Percentiles rank a stretch among this genome's conserved stretches.
phyloP scores from a whole-genome alignment of 1,139 yeast species.

The Pichia sp. region DNA sequence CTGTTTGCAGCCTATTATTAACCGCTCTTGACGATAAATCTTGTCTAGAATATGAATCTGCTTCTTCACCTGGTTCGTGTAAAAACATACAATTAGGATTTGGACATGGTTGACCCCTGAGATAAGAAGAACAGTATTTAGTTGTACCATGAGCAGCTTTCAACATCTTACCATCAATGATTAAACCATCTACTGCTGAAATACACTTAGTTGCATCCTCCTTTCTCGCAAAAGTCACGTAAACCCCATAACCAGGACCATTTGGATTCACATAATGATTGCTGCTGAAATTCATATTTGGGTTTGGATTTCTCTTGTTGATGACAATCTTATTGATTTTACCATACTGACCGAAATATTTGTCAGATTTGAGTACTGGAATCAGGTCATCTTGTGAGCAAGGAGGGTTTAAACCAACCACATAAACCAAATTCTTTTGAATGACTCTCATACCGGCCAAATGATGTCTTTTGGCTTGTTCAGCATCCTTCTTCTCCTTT shows the following conservation, averaged over 20 bases:
- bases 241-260: constrained; percentile 79
- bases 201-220: constrained; percentile 95
- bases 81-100: constrained; percentile 98
- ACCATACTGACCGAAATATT: constrained; percentile 97
- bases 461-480: constrained; percentile 83
- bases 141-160: constrained; percentile 99
- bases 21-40: constrained; percentile 81
- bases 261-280: constrained; percentile 26
- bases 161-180: constrained; percentile 79
- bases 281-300: constrained; percentile 15
- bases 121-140: constrained; percentile 90
- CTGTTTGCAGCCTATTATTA: constrained; percentile 42
- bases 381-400: constrained; percentile 87
- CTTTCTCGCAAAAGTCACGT: constrained; percentile 85
- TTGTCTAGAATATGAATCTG: constrained; percentile 91
- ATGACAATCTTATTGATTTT: constrained; percentile 90
- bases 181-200: constrained; percentile 87
- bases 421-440: constrained; percentile 94
- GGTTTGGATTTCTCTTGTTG: constrained; percentile 61
- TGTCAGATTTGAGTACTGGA: constrained; percentile 75
- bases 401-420: constrained; percentile 91
- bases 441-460: constrained; percentile 96
- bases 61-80: constrained; percentile 99
- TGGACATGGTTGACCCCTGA: constrained; percentile 94
- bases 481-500: constrained; percentile 87